These are phyloP conservation scores for Penicillium ochrochloron DNA, from an alignment of 495 filamentous ascomycete species.

Conservation along the genomic window DNA sequence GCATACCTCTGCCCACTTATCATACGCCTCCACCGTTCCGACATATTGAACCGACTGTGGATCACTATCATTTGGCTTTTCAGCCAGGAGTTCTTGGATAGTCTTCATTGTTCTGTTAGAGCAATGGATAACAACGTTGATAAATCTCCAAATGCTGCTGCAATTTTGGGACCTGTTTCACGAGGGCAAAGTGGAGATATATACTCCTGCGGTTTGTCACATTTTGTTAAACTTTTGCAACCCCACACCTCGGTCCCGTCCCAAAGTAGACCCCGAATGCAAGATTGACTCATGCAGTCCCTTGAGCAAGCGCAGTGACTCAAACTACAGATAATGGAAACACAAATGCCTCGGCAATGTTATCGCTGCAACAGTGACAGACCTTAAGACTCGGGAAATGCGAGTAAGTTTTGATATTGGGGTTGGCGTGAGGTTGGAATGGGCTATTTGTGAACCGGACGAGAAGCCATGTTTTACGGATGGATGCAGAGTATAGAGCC, in stretches of 20 bases:
- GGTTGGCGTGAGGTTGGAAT: slow-evolving; percentile 7
- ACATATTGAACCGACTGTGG: slow-evolving; percentile 35
- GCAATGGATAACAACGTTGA: neutral
- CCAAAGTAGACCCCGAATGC: neutral
- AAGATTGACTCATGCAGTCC: neutral
- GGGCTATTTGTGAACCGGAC: slow-evolving; percentile 2
- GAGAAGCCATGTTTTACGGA: neutral
- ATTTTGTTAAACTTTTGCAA: neutral
- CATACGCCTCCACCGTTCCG: slow-evolving; percentile 47
- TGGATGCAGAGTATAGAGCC: neutral
- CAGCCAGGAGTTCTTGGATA: slow-evolving; percentile 35
- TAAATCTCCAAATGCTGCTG: neutral
- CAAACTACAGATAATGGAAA: neutral
- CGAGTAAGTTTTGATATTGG: neutral
- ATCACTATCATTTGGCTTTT: neutral
- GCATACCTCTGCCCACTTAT: slow-evolving; percentile 48
- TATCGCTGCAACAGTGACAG: neutral
- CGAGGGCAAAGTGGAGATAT: slow-evolving; percentile 3
- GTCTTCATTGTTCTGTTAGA: slow-evolving; percentile 22
- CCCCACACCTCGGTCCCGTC: slow-evolving; percentile 2
- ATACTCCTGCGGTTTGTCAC: neutral
- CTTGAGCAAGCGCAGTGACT: neutral
- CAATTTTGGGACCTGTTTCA: neutral
- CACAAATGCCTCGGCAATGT: neutral
- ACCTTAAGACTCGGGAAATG: neutral